These are phyloP conservation scores for Pyrenula massariospora DNA, from an alignment of 495 filamentous ascomycete species.

Conservation along the genomic window DNA sequence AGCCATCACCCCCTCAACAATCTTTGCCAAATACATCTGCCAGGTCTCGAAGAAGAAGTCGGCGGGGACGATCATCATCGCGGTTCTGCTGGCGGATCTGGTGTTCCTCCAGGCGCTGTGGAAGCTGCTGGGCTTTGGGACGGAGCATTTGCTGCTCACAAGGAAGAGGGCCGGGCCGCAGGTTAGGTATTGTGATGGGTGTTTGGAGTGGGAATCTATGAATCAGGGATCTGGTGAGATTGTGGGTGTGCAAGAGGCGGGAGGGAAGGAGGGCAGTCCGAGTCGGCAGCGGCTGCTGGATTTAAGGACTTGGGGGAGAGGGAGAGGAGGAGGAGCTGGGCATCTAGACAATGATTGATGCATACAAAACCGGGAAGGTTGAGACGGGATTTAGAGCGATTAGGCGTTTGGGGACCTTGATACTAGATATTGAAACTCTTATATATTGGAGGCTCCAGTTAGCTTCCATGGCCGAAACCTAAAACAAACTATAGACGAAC, in stretches of 20 bases:
- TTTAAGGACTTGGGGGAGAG: no score
- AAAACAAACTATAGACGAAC: no score
- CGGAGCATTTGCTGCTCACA: constrained; percentile 4
- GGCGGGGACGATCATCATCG: constrained; percentile 11
- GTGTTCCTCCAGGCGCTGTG: constrained; percentile 19
- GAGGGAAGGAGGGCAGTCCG: not conserved
- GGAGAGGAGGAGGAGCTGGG: no score
- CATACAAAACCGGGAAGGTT: no score
- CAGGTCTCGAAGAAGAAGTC: constrained; percentile 18
- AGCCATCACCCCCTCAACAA: constrained; percentile 10
- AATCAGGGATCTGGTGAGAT: not conserved
- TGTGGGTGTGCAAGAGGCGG: not conserved
- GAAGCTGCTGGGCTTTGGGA: constrained; percentile 8
- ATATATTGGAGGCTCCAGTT: no score
- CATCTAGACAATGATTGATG: no score
- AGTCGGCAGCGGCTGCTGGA: not conserved
- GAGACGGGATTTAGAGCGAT: no score
- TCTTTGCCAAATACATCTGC: constrained; percentile 16
- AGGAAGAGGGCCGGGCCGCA: not conserved
- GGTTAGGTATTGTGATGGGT: not conserved
- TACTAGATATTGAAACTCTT: no score
- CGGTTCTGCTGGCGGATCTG: constrained; percentile 17
- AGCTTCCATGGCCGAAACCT: no score
- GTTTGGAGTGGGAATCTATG: not conserved
- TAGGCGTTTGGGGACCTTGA: no score